phyloP scores from a whole-genome alignment of 176 grass and related monocot species.

The Areca catechu region DNA sequence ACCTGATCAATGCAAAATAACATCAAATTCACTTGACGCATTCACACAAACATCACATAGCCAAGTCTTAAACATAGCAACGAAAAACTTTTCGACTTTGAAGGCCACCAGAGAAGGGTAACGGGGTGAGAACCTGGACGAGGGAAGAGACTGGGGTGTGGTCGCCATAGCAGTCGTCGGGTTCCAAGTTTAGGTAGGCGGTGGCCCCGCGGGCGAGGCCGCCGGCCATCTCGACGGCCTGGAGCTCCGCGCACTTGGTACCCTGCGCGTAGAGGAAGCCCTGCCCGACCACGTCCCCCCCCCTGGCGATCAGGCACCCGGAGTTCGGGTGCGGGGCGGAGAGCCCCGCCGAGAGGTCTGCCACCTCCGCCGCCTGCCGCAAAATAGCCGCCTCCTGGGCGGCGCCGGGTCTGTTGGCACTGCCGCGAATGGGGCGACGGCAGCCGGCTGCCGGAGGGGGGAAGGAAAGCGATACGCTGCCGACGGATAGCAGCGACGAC shows the following conservation, averaged over 20 bases:
- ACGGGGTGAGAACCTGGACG: conserved; percentile 42
- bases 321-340: conserved; percentile 85
- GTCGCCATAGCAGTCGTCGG: conserved; percentile 76
- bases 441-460: background rate
- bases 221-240: conserved; percentile 49
- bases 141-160: conserved; percentile 50
- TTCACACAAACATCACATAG: no score
- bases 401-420: background rate
- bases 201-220: conserved; percentile 53
- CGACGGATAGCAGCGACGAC: no score
- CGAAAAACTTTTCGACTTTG: no score
- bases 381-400: conserved; percentile 33
- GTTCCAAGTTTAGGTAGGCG: conserved; percentile 84
- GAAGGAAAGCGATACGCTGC: no score
- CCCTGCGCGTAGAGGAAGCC: conserved; percentile 91
- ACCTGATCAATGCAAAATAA: no score
- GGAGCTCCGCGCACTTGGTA: conserved; percentile 70
- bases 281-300: conserved; percentile 42
- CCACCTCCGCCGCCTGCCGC: conserved; percentile 54
- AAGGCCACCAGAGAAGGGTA: background rate
- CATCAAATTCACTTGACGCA: no score
- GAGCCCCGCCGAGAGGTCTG: conserved; percentile 66
- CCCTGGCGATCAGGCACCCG: conserved; percentile 60
- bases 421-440: background rate
- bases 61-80: no score